Conservation (phyloP, 805 yeast genomes). For the Zygosaccharomyces lentus region DNA sequence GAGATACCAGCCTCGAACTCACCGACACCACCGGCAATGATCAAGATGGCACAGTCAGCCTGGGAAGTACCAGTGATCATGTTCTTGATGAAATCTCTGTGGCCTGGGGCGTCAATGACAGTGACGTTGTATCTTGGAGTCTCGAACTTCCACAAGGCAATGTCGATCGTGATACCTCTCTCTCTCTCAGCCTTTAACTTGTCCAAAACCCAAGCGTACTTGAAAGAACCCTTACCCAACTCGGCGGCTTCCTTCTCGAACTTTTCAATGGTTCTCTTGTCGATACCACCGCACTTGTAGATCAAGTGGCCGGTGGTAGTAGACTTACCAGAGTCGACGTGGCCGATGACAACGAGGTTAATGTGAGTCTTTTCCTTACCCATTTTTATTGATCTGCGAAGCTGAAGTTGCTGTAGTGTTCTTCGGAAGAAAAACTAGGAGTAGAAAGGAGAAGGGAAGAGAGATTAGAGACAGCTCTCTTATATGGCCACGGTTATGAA, state of each 20-base stretch:
- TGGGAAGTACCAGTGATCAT: constrained; percentile 95
- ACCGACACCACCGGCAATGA: constrained; percentile 90
- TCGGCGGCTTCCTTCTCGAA: constrained; percentile 98
- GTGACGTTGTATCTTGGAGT: constrained; percentile 86
- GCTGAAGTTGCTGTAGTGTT: constrained; percentile 7
- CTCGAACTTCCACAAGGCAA: constrained; percentile 90
- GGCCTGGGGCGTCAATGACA: constrained; percentile 94
- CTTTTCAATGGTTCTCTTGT: constrained; percentile 98
- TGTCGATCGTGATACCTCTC: constrained; percentile 95
- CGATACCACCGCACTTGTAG: constrained; percentile 99
- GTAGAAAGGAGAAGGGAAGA: not conserved
- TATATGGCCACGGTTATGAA: not conserved
- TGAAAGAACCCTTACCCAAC: constrained; percentile 95
- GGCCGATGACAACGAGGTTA: constrained; percentile 99
- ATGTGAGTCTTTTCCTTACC: constrained; percentile 97
- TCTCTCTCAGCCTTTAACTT: constrained; percentile 94
- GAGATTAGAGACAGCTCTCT: not conserved
- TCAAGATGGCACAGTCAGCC: constrained; percentile 88
- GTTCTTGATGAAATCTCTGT: constrained; percentile 94
- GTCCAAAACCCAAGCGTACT: constrained; percentile 97
- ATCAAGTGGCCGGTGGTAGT: constrained; percentile 99
- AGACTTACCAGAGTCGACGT: constrained; percentile 99
- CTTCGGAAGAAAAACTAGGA: not conserved
- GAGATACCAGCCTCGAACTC: constrained; percentile 95
- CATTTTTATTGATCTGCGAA: constrained; percentile 35